Evolutionary conservation across 1,284 basidiomycete species (phyloP).

Genomic region (Ganoderma sinense): DNA sequence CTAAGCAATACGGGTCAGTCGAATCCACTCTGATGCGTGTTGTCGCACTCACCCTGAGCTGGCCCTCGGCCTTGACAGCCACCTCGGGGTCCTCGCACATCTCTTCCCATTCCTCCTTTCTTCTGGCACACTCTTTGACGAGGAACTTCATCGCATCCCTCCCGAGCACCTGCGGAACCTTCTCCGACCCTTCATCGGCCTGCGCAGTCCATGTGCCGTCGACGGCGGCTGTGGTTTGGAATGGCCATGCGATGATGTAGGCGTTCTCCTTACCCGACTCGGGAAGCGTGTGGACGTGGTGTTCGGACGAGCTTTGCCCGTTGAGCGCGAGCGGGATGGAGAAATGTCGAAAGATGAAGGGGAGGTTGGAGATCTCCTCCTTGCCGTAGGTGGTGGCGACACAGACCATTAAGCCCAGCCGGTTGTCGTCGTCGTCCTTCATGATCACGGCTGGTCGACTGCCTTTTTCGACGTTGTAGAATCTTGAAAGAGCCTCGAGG

Average conservation of each 20-base stretch:
- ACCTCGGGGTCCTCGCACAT: neutral
- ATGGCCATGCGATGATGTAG: neutral
- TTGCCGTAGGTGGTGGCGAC: neutral
- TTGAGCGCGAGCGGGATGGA: neutral
- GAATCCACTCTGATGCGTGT: neutral
- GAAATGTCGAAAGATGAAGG: neutral
- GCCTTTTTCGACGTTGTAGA: neutral
- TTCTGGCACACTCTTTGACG: neutral
- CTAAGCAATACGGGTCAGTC: neutral
- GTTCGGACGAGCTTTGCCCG: neutral
- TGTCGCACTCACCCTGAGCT: neutral
- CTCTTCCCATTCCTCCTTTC: neutral
- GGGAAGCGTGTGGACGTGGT: neutral
- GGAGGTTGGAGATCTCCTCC: neutral
- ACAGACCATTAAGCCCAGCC: neutral
- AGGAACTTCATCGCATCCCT: neutral
- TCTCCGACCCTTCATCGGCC: neutral
- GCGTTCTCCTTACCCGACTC: neutral
- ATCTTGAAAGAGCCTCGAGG: neutral
- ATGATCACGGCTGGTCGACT: neutral
- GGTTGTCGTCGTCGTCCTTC: neutral
- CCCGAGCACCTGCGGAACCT: neutral
- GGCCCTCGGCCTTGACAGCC: neutral
- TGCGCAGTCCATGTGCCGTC: neutral
- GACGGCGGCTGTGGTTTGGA: neutral